Evolutionary conservation across 2,329 filamentous ascomycete species (phyloP), one percentile per base, ranked within the genome.

Genomic region (Trichophyton schoenleinii): DNA sequence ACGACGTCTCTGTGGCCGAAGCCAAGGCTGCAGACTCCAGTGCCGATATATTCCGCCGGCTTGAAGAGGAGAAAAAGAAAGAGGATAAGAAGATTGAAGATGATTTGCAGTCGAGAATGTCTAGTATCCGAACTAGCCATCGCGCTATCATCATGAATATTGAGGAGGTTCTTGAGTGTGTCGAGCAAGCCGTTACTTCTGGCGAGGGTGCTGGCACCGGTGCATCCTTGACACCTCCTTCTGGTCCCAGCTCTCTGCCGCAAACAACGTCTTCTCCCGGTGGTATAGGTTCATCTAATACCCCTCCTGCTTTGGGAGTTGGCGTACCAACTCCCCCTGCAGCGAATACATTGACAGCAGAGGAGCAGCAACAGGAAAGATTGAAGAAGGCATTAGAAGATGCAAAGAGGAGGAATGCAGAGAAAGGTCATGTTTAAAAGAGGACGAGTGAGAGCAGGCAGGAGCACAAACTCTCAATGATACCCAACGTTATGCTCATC

Each of bases 401-500:
- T 61, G 80, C 80, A 7, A 82, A 82, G 71, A 76, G 73, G 70
- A 74, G 81, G 64, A 82, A 83, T 70, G 78, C 74, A 4, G 71
- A 70, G 36, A 71, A 55, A n/a, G 52, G 52, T 20, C 25, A 55
- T n/a, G 8, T 28, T 11, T 55, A 28, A 55, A 36, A 34, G 11
- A 13, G 2, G 52, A 55, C 2, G 20, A n/a, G 28, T 15, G 31
- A 34, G 52, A 36, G 5, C 52, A 36, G 11, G 5, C 52, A 36
- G 20, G 46, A 52, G 20, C n/a, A 55, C 52, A 11, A 36, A 28
- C 7, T 15, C 52, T 55, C 31, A 28, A 55, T 55, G 52, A 55
- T 55, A 55, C 52, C 52, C 52, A 28, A 11, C 6, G 20, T 55
- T 55, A 11, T 55, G 13, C 31, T 20, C n/a, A 9, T 20, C n/a